Base-by-base conservation (phyloP, 768 basidiomycete species). In the Pleurotus eryngii region DNA sequence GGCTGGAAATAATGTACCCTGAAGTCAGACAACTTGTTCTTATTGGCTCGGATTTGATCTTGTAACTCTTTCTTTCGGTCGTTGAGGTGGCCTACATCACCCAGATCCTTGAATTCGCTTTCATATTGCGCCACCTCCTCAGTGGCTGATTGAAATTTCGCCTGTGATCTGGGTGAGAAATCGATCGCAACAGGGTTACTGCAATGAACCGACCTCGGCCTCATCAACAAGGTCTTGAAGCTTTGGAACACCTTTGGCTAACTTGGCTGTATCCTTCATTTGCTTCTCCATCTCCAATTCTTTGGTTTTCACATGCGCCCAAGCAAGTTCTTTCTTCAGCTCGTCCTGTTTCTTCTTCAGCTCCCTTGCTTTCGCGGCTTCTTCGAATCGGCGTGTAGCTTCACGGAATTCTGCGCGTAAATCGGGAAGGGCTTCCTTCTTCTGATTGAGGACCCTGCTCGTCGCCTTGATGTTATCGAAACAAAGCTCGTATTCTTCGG, bases 401-500 rank as follows among this genome's bases (percentile, higher is more conserved):
- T 86, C 83, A 4, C 79, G 75, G 60, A 85, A 78, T 1, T 78
- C 76, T 4, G 74, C 71, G 56, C 82, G 77, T 39, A 97, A 78
- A 59, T 94, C 92, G 0, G 93, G 92, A 5, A 98, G 69, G 46
- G 84, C 82, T 58, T 91, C 85, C 54, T 82, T 80, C 75, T 95
- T 94, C 64, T 84, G 81, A 17, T 76, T 71, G 40, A 92, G 81
- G 30, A 87, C 73, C 60, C 82, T 85, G 57, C 77, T 74, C 8
- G 90, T 90, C 61, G 82, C 80, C 38, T 78, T 78, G 63, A 92
- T 89, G 64, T 93, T 90, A 51, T 85, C 76, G 15, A 85, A 70
- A 60, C 92, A 89, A 0, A 79, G 76, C 35, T 89, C 84, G 65
- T 99, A 99, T 68, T 95, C 92, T 17, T 92, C 86, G 3, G 82